Evolutionary conservation across 2,329 filamentous ascomycete genomes (phyloP).

Genomic region (Sphaerulina musiva): DNA sequence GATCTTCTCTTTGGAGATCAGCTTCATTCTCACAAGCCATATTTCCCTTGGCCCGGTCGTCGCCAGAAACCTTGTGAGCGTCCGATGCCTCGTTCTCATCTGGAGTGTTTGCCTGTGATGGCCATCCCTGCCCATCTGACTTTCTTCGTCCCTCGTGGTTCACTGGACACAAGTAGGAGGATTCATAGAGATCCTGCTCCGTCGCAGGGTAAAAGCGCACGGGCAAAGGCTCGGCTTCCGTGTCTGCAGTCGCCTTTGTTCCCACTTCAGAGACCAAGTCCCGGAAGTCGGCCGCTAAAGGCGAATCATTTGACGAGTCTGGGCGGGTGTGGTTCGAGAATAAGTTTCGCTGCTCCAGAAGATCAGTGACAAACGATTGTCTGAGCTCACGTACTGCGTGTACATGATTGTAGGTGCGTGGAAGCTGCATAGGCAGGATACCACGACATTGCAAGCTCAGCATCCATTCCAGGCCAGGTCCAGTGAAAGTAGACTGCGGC

Average conservation of each 20-base stretch:
- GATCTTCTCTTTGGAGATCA: too few species aligned
- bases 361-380: neutral
- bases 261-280: slow-evolving; percentile 18
- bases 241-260: slow-evolving; percentile 14
- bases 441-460: slow-evolving; percentile 33
- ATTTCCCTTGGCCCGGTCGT: too few species aligned
- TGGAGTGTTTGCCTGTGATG: neutral
- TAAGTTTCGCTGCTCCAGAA: neutral
- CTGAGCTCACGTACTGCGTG: neutral
- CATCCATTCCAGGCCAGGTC: slow-evolving; percentile 34
- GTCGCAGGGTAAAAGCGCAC: slow-evolving; percentile 27
- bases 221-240: slow-evolving; percentile 10
- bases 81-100: too few species aligned
- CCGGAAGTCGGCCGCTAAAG: slow-evolving; percentile 10
- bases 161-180: slow-evolving; percentile 2
- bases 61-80: too few species aligned
- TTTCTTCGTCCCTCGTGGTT: neutral
- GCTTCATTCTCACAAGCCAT: too few species aligned
- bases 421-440: slow-evolving; percentile 31
- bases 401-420: slow-evolving; percentile 5
- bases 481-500: slow-evolving; percentile 23
- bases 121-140: neutral
- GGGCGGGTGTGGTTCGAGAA: neutral
- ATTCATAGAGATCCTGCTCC: slow-evolving; percentile 50
- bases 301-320: neutral